Evolutionary conservation across 805 yeast species (phyloP), one percentile per base, ranked within the genome.

Genomic region (Metschnikowia arizonensis): DNA sequence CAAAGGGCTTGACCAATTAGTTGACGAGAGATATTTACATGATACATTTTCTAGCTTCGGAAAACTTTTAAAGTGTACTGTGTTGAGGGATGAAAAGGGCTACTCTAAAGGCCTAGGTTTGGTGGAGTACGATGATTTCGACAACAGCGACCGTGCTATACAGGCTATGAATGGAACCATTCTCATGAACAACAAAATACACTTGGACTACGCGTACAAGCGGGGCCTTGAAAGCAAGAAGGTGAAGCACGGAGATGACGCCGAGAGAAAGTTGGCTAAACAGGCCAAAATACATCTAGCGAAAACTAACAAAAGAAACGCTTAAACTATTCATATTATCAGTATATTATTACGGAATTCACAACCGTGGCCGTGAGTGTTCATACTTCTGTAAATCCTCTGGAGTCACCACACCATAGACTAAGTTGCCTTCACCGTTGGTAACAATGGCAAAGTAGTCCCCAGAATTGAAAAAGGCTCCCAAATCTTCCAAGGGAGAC

Each of bases 31-130:
- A 42, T 72, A 73, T 34, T 66, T 88, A 40, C 55, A 55, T 5
- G 78, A 76, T 9, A 77, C 88, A 1, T 83, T 90, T 56, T 65
- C 76, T 4, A 74, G 75, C 45, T 87, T 91, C 64, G 98, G 97
- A 0, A 64, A 68, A 0, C 61, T 87, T 12, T 62, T 73, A 4
- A 66, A 66, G 32, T 66, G 73, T 0, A 84, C 88, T 1, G 60
- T 63, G 31, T 66, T 86, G 1, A 60, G 83, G 23, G 82, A 79
- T 46, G 73, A 66, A 1, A 57, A 66, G 10, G 78, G 81, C 0
- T 67, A 61, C 17, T 74, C 82, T 1, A 77, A 73, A 53, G 85
- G 88, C 3, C 77, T 72, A 57, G 97, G 85, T 0, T 82, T 83
- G 54, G 62, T 90, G 1, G 74, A 78, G 33, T 88, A 69, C 60